These are phyloP conservation scores for Lizonia empirigonia DNA, from an alignment of 2,329 filamentous ascomycete genomes.

Conservation along the genomic window DNA sequence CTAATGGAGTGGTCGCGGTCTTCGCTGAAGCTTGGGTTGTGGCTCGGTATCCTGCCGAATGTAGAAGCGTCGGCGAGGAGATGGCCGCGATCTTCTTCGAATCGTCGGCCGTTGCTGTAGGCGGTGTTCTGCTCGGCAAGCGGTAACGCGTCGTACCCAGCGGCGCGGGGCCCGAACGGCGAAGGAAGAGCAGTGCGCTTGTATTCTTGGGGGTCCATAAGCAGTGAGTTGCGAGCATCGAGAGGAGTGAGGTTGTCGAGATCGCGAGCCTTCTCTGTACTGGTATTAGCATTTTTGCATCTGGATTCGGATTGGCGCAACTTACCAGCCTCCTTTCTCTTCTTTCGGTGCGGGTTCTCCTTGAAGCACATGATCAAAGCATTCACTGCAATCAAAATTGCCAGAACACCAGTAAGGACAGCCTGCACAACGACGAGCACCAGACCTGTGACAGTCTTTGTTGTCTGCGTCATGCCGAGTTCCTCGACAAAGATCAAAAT, in stretches of 20 bases:
- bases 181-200: slow-evolving; percentile 45
- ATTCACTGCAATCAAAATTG: slow-evolving; percentile 87
- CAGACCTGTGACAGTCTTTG: slow-evolving; percentile 92
- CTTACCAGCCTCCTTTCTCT: slow-evolving; percentile 88
- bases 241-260: slow-evolving; percentile 84
- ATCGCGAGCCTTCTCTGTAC: slow-evolving; percentile 75
- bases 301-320: slow-evolving; percentile 20
- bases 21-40: slow-evolving; percentile 30
- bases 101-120: slow-evolving; percentile 33
- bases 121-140: slow-evolving; percentile 44
- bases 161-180: slow-evolving; percentile 37
- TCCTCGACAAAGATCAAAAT: slow-evolving; percentile 94
- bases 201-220: slow-evolving; percentile 66
- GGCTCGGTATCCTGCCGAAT: slow-evolving; percentile 36
- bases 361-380: slow-evolving; percentile 81
- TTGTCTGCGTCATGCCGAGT: slow-evolving; percentile 86
- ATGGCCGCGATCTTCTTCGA: slow-evolving; percentile 36
- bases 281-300: slow-evolving; percentile 34
- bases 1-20: slow-evolving; percentile 30
- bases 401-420: slow-evolving; percentile 78
- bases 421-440: slow-evolving; percentile 92
- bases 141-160: slow-evolving; percentile 46
- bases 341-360: slow-evolving; percentile 87
- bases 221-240: slow-evolving; percentile 83
- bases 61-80: slow-evolving; percentile 45